These are phyloP conservation scores for Microbotryum lychnidis-dioicae DNA, from an alignment of 1,284 basidiomycete species.

Conservation along the genomic window DNA sequence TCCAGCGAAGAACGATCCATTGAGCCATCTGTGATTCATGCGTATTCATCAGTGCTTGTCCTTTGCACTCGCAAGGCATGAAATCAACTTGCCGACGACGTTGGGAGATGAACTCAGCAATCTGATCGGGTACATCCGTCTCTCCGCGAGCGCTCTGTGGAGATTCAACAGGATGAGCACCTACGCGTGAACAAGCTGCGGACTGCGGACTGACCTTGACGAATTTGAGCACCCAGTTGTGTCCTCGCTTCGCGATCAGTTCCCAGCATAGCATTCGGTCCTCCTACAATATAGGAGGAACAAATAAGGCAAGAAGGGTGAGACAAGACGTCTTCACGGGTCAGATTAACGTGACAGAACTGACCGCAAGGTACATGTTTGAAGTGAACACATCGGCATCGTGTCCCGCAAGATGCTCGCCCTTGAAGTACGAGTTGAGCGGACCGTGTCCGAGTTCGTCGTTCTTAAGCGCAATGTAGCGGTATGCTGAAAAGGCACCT, in stretches of 20 bases:
- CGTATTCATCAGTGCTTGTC: background rate
- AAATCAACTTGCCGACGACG: slow-evolving; percentile 67
- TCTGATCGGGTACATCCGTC: slow-evolving; percentile 88
- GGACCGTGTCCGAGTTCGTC: slow-evolving; percentile 77
- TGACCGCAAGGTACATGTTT: slow-evolving; percentile 53
- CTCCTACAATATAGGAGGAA: slow-evolving; percentile 30
- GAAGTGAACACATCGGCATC: slow-evolving; percentile 87
- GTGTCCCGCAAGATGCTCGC: slow-evolving; percentile 61
- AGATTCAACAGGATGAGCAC: background rate
- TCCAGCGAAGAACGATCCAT: slow-evolving; percentile 89
- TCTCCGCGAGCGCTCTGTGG: slow-evolving; percentile 70
- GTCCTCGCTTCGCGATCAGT: slow-evolving; percentile 82
- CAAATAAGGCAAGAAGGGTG: background rate
- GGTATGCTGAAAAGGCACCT: slow-evolving; percentile 74
- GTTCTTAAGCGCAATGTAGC: slow-evolving; percentile 84
- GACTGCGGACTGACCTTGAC: slow-evolving; percentile 52
- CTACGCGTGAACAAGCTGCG: background rate
- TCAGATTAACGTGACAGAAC: slow-evolving; percentile 30
- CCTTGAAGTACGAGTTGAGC: slow-evolving; percentile 91
- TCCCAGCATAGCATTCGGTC: slow-evolving; percentile 96
- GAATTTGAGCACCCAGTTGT: slow-evolving; percentile 88
- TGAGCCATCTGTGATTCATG: slow-evolving; percentile 39
- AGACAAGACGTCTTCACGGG: background rate
- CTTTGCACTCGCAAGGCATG: background rate
- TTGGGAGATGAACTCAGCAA: slow-evolving; percentile 92